These are phyloP conservation scores for Sporopachydermia lactativora DNA, from an alignment of 805 yeast species.

Conservation along the genomic window DNA sequence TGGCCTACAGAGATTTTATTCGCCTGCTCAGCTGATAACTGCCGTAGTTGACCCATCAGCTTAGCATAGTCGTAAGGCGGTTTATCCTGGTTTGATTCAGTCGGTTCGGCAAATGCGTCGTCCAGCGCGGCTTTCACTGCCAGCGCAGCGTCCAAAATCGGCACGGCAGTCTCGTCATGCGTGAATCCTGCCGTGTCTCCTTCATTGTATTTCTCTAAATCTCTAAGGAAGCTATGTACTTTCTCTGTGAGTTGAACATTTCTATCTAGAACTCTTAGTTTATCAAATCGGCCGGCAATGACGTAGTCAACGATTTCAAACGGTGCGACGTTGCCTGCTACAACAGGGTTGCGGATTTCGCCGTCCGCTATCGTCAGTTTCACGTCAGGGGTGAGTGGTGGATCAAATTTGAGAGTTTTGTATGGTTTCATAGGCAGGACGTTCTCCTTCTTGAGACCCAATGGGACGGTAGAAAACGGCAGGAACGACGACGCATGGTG, in stretches of 20 bases:
- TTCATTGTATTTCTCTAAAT: background rate
- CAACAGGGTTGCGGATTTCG: background rate
- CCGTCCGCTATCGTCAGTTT: background rate
- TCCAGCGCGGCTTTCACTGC: background rate
- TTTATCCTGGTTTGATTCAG: background rate
- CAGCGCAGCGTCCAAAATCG: background rate
- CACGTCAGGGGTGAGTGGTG: background rate
- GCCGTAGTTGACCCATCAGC: too few species aligned
- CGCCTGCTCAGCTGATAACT: too few species aligned
- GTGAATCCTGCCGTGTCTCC: background rate
- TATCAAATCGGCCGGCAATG: background rate
- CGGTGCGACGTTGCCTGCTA: background rate
- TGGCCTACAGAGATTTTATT: background rate
- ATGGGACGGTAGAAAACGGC: background rate
- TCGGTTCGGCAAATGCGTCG: background rate
- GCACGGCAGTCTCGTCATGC: background rate
- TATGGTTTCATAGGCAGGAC: conserved; percentile 1
- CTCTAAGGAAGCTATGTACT: background rate
- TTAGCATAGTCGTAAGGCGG: background rate
- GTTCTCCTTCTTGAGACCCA: background rate
- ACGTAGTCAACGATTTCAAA: background rate
- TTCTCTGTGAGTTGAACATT: background rate
- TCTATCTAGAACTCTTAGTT: background rate
- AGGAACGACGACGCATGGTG: background rate
- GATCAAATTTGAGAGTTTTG: background rate